Evolutionary conservation across 305 asterid genomes (phyloP), one percentile per base, ranked within the genome.

Genomic region (Fraxinus baroniana): DNA sequence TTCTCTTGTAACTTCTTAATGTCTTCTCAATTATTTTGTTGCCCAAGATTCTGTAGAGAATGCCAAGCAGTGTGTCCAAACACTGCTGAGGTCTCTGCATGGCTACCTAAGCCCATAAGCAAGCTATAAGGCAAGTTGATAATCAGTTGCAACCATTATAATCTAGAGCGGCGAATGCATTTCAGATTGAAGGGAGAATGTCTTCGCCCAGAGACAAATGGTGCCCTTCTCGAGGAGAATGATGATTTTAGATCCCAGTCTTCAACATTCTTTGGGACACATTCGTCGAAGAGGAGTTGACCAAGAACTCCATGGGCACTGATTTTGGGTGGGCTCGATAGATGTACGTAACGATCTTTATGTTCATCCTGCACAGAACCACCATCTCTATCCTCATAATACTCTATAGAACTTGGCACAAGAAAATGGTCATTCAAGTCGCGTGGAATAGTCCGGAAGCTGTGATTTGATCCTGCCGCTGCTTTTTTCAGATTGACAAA

Each of bases 101-200:
- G 71, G 57, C 4, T 13, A 15, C 60, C 60, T 1, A 49, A 49
- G 20, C 60, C 60, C 60, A 49, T 49, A 49, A 49, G 37, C 33
- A 62, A 62, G 71, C 71, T 22, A 62, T 15, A 49, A 1, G 18
- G 15, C 20, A 49, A 49, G 60, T 49, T 62, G 28, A 62, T 22
- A 22, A 22, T 62, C 64, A 55, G 32, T 15, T 62, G 71, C 28
- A 20, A 22, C 28, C 71, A 22, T 62, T 62, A 95, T 79, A 95
- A 85, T 80, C 97, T 92, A 17, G 98, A 92, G 20, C 97, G 94
- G 3, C 93, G 97, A 52, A 95, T 91, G 89, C 97, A 94, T 87
- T 93, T 95, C 76, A 93, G 97, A 85, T 94, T 94, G 79, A 94
- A 94, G 77, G 88, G 85, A 0, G 94, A 89, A 82, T 84, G 87